Percentiles rank a stretch among this genome's conserved stretches.
Evolutionary conservation across 345 rosid genomes (phyloP).

Genomic region (Corymbia maculata): DNA sequence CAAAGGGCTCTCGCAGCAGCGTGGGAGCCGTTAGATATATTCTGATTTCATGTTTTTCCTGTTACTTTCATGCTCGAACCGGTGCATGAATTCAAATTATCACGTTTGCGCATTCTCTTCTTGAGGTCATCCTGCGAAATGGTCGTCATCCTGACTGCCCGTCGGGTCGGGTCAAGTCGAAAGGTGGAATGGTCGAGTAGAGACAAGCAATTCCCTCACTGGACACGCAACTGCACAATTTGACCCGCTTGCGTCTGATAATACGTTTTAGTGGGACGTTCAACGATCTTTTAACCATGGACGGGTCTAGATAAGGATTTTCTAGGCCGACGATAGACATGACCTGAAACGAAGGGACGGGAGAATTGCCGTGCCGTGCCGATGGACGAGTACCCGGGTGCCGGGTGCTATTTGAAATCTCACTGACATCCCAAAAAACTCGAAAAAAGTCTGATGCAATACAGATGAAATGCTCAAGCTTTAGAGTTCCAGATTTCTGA

Average conservation of each 20-base stretch:
- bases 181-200: not conserved
- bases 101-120: not conserved
- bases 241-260: not conserved
- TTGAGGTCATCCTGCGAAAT: not conserved
- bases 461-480: not conserved
- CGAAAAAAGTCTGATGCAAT: not conserved
- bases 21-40: accelerated
- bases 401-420: not conserved
- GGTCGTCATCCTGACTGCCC: not conserved
- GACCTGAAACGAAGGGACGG: not conserved
- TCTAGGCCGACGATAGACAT: not conserved
- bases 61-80: not conserved
- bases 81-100: not conserved
- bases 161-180: too few relatives aligned
- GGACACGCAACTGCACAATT: not conserved
- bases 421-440: not conserved
- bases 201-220: not conserved
- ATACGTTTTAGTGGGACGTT: too few relatives aligned
- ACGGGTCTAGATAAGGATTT: not conserved
- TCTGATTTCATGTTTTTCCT: not conserved
- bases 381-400: not conserved
- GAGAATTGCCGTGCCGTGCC: not conserved
- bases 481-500: not conserved
- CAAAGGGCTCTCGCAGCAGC: not conserved
- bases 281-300: not conserved